Percentiles rank a stretch among this genome's conserved stretches.
Evolutionary conservation across 2,329 filamentous ascomycete genomes (phyloP).

Genomic region (Thermothelomyces thermophilus): DNA sequence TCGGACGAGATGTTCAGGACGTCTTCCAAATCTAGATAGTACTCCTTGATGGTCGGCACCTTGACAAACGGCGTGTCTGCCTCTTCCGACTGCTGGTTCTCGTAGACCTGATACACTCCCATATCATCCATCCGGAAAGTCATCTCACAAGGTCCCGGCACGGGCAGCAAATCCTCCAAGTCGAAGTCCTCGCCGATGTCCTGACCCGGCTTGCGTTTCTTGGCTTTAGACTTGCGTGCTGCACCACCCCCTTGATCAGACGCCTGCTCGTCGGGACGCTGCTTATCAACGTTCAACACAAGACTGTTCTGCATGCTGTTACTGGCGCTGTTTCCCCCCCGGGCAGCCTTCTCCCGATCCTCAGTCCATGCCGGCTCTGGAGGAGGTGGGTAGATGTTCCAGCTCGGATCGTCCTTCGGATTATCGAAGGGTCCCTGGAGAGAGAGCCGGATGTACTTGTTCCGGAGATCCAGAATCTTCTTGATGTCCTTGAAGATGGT

Average conservation of each 20-base stretch:
- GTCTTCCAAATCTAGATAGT: constrained; percentile 87
- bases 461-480: constrained; percentile 76
- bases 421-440: constrained; percentile 78
- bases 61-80: constrained; percentile 64
- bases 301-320: constrained; percentile 45
- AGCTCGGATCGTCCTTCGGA: constrained; percentile 74
- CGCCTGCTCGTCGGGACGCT: constrained; percentile 25
- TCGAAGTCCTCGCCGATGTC: constrained; percentile 91
- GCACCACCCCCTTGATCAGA: constrained; percentile 30
- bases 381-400: constrained; percentile 85
- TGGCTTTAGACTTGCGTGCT: constrained; percentile 42
- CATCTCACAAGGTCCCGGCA: constrained; percentile 65
- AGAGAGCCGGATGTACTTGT: constrained; percentile 83
- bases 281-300: constrained; percentile 32
- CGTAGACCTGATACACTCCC: constrained; percentile 90
- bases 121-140: constrained; percentile 72
- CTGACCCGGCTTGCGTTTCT: constrained; percentile 75
- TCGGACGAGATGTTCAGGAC: constrained; percentile 88
- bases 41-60: constrained; percentile 90
- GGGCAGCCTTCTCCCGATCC: constrained; percentile 32
- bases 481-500: constrained; percentile 88
- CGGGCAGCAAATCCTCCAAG: constrained; percentile 66
- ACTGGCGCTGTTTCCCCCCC: constrained; percentile 31
- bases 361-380: constrained; percentile 86
- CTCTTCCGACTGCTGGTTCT: constrained; percentile 56